These are phyloP conservation scores for Thielaviopsis cerberus DNA, from an alignment of 2,329 filamentous ascomycete genomes.

Conservation along the genomic window DNA sequence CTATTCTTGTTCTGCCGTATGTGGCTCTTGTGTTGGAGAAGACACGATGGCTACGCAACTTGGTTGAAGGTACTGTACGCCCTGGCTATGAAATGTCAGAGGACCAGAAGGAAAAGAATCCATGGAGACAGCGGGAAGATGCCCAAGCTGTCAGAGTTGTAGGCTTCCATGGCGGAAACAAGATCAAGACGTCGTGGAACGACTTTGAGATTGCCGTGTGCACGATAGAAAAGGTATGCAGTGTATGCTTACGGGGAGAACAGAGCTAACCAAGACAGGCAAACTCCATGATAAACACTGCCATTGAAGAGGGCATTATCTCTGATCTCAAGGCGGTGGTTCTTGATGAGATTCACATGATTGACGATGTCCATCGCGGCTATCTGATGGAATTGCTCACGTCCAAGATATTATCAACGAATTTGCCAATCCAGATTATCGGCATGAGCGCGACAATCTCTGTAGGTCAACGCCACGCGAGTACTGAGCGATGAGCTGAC, in stretches of 20 bases:
- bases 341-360: slow-evolving; percentile 66
- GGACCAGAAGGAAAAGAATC: slow-evolving; percentile 20
- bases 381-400: slow-evolving; percentile 59
- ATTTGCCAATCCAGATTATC: slow-evolving; percentile 49
- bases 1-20: slow-evolving; percentile 56
- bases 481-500: background rate
- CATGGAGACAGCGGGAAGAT: slow-evolving; percentile 36
- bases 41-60: slow-evolving; percentile 49
- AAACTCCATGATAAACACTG: slow-evolving; percentile 53
- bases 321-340: slow-evolving; percentile 48
- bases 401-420: slow-evolving; percentile 52
- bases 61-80: slow-evolving; percentile 40
- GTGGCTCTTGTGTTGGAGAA: slow-evolving; percentile 68
- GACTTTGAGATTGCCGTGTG: slow-evolving; percentile 65
- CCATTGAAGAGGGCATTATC: slow-evolving; percentile 52
- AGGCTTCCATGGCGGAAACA: slow-evolving; percentile 59
- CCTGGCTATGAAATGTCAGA: slow-evolving; percentile 19
- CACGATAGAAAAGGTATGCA: slow-evolving; percentile 54
- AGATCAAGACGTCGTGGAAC: slow-evolving; percentile 45
- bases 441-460: slow-evolving; percentile 67
- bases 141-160: slow-evolving; percentile 45
- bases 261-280: slow-evolving; percentile 28
- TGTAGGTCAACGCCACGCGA: slow-evolving; percentile 25
- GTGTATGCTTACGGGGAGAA: slow-evolving; percentile 1
- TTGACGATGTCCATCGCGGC: slow-evolving; percentile 56